Evolutionary conservation across 2,329 filamentous ascomycete species (phyloP).

Genomic region (Pseudocercospora macadamiae): DNA sequence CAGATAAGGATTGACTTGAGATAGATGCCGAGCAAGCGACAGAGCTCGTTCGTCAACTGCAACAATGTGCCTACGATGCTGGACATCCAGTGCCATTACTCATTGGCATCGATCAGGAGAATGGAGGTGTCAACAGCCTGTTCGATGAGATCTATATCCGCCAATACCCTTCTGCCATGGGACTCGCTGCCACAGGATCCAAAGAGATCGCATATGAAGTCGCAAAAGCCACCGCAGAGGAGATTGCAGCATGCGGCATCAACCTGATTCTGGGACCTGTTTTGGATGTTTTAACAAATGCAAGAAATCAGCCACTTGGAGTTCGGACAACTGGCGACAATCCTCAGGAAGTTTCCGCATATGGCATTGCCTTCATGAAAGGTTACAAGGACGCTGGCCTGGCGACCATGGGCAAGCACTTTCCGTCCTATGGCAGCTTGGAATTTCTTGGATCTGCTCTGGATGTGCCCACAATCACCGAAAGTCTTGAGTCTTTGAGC

Average conservation of each 20-base stretch:
- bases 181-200: constrained; percentile 87
- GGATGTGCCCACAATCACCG: constrained; percentile 93
- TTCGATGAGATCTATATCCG: constrained; percentile 95
- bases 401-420: constrained; percentile 91
- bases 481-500: constrained; percentile 88
- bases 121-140: constrained; percentile 95
- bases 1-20: constrained; percentile 33
- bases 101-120: constrained; percentile 94
- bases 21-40: constrained; percentile 90
- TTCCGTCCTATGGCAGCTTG: constrained; percentile 92
- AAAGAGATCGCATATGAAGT: constrained; percentile 84
- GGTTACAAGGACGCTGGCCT: constrained; percentile 91
- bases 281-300: constrained; percentile 90
- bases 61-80: constrained; percentile 86
- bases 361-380: constrained; percentile 85
- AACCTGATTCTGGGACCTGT: constrained; percentile 95
- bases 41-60: constrained; percentile 83
- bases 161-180: constrained; percentile 97
- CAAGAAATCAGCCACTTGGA: constrained; percentile 84
- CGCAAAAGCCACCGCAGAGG: constrained; percentile 89
- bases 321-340: constrained; percentile 91
- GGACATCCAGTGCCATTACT: constrained; percentile 87
- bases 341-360: constrained; percentile 91
- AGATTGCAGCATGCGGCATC: constrained; percentile 88
- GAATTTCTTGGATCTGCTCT: constrained; percentile 89